Base-by-base conservation (phyloP, 2,329 filamentous ascomycete species). In the Botryotinia convoluta region DNA sequence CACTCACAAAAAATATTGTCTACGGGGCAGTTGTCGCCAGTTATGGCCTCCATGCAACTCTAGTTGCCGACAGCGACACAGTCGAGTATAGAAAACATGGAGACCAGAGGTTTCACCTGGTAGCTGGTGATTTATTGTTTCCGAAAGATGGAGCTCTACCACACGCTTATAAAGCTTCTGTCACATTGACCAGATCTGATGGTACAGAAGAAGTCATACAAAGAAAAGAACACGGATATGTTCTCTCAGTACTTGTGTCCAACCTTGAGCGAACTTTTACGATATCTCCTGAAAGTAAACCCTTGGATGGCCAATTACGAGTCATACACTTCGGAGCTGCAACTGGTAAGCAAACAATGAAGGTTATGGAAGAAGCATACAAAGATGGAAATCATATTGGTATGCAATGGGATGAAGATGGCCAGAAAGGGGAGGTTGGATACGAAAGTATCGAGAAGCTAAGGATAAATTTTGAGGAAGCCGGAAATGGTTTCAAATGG, bases 1-100 rank as follows among this genome's bases (percentile, higher is more conserved):
- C 77, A 1, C 73, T 81, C 10, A 63, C 68, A 2, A 76, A 78
- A 10, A 75, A 78, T 62, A 68, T 72, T 71, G 84, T 92, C 37
- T 88, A 92, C 78, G 95, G 94, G 39, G 92, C 92, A 37, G 93
- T 98, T 35, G 95, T 98, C 2, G 91, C 91, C 62, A 96, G 92
- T 81, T 97, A 97, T 87, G 95, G 93, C 32, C 90, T 98, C 79
- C 95, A 98, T 80, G 93, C 95, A 44, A 90, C 91, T 60, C 87
- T 98, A 5, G 94, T 98, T 35, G 94, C 93, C 78, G 94, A 98
- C 83, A 96, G 93, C 82, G 95, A 98, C 82, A 97, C 95, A 0
- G 85, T 88, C 0, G 91, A 90, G 76, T 95, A 95, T 82, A 91
- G 95, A 75, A 88, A 89, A 77, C 91, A 92, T 79, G 95, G 95